A percentile compares a stretch with the other conserved stretches of the same genome.
These are phyloP conservation scores for Psidium friedrichsthalianum DNA, from an alignment of 345 rosid genomes.

Conservation along the genomic window DNA sequence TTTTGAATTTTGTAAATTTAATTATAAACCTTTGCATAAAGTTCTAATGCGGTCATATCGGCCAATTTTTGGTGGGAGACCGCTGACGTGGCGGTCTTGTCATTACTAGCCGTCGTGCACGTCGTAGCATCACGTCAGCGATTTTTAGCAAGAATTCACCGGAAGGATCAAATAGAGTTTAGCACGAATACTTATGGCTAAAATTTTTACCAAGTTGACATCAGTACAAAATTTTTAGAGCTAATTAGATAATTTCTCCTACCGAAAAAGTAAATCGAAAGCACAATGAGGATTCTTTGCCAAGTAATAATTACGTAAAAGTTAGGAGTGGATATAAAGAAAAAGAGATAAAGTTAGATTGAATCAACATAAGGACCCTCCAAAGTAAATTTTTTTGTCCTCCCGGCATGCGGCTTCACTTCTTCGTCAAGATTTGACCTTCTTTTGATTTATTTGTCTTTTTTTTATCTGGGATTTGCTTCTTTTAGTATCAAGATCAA, in stretches of 20 bases:
- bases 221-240: rapidly evolving
- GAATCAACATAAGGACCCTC: neutral
- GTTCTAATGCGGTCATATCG: neutral
- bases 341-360: neutral
- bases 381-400: neutral
- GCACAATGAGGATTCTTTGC: neutral
- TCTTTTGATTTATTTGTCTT: neutral
- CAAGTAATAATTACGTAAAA: neutral
- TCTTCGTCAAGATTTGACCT: neutral
- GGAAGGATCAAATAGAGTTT: neutral
- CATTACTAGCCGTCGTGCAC: rapidly evolving
- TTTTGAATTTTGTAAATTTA: rapidly evolving
- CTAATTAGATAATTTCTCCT: neutral
- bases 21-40: neutral
- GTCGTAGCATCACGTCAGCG: rapidly evolving
- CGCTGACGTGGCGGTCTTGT: neutral
- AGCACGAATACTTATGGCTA: neutral
- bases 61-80: too few species aligned
- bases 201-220: neutral
- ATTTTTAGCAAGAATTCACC: rapidly evolving
- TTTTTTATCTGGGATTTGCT: neutral
- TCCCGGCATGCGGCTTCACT: neutral
- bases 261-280: neutral
- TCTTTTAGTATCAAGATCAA: neutral
- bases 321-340: neutral